Evolutionary conservation across 805 yeast genomes (phyloP), one percentile per base, ranked within the genome.

Genomic region (Candida vartiovaarae): DNA sequence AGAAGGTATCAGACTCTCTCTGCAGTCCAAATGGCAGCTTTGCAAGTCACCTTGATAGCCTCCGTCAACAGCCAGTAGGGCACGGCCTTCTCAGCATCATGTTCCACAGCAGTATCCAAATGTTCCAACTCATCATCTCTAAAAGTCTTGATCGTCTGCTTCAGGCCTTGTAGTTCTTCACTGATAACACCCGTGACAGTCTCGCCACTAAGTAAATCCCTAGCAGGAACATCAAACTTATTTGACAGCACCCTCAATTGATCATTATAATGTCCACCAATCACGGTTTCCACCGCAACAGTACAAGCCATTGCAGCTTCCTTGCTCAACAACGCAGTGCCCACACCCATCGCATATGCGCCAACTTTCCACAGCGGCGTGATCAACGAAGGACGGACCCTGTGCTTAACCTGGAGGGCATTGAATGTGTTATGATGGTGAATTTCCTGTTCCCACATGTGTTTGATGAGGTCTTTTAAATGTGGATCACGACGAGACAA

Each of bases 241-340:
- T 79, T 82, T 63, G 76, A 74, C 44, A 93, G 68, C 34, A 80
- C 78, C 42, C 99, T 71, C 51, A 93, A 68, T 62, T 93, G 99
- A 48, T 80, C 82, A 60, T 93, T 93, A 65, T 93, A 93, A 61
- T 93, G 99, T 2, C 86, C 85, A 2, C 99, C 99, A 61, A 93
- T 93, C 5, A 93, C 98, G 0, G 99, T 93, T 64, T 93, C 99
- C 2, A 93, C 98, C 0, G 98, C 98, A 47, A 90, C 98, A 0
- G 99, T 93, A 62, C 99, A 93, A 1, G 99, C 98, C 99, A 93
- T 93, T 3, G 99, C 98, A 3, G 96, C 97, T 60, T 91, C 96
- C 57, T 88, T 87, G 15, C 96, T 83, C 49, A 89, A 64, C 42
- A 84, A 54, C 0, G 96, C 97, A 1, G 98, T 93, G 1, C 82